These are phyloP conservation scores for Firmiana major DNA, from an alignment of 345 rosid genomes.

Conservation along the genomic window DNA sequence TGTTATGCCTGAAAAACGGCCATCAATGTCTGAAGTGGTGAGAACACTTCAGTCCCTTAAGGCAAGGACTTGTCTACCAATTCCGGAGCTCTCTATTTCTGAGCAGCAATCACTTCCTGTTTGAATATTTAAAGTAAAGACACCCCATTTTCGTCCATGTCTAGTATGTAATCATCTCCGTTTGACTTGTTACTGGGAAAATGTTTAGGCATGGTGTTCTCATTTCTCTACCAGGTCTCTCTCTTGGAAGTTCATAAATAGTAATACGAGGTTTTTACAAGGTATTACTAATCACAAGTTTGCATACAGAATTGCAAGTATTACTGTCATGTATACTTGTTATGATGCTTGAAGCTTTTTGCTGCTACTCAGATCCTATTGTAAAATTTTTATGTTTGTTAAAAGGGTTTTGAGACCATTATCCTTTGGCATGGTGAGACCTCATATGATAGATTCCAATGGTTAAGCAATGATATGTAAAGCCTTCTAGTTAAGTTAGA, in stretches of 20 bases:
- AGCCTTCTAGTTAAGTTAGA: no score
- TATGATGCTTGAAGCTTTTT: neutral
- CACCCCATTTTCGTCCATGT: neutral
- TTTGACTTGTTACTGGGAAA: neutral
- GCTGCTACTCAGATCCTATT: neutral
- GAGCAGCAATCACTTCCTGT: conserved; percentile 24
- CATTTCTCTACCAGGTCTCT: neutral
- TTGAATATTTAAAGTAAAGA: neutral
- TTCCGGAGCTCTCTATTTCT: conserved; percentile 20
- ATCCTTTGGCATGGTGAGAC: no score
- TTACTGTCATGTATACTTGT: neutral
- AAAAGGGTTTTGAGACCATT: neutral
- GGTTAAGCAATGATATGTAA: no score
- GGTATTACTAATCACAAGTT: neutral
- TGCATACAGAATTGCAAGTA: neutral
- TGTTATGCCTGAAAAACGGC: conserved; percentile 76
- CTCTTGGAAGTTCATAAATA: conserved; percentile 7
- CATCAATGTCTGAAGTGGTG: conserved; percentile 61
- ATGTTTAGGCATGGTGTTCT: conserved; percentile 8
- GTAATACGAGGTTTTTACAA: conserved; percentile 13
- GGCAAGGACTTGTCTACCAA: conserved; percentile 22
- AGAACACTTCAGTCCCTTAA: conserved; percentile 53
- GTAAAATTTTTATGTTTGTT: neutral
- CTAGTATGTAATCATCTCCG: conserved; percentile 14
- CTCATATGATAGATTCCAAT: no score